These are phyloP conservation scores for Phytophthora brassicae DNA, from an alignment of 352 stramenopile species.

Conservation along the genomic window DNA sequence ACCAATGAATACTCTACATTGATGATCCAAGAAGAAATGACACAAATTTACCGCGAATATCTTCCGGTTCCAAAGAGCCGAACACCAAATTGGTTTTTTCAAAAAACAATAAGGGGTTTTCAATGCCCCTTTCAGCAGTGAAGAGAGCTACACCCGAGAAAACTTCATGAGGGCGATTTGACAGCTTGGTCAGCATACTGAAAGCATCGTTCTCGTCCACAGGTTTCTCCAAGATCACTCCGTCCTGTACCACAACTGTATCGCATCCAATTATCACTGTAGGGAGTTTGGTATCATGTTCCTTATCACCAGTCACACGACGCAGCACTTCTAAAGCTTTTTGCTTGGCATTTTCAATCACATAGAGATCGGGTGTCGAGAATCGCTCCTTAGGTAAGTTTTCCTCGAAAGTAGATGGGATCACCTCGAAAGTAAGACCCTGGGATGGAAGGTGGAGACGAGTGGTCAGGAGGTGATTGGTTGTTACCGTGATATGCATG, in stretches of 20 bases:
- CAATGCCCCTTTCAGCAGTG: slow-evolving; percentile 38
- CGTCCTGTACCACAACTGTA: slow-evolving; percentile 86
- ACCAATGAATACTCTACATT: slow-evolving; percentile 1
- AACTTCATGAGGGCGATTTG: slow-evolving; percentile 74
- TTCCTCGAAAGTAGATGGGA: slow-evolving; percentile 83
- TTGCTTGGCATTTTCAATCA: slow-evolving; percentile 75
- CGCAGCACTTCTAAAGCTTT: slow-evolving; percentile 78
- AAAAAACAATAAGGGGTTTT: slow-evolving; percentile 68
- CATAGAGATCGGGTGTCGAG: slow-evolving; percentile 64
- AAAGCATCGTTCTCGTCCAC: slow-evolving; percentile 80
- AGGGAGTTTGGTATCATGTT: slow-evolving; percentile 4
- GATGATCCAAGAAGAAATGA: not conserved
- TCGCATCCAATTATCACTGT: slow-evolving; percentile 85
- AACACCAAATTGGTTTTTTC: slow-evolving; percentile 70
- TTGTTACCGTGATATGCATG: too few relatives aligned
- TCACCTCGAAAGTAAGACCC: slow-evolving; percentile 75
- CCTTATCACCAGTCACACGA: slow-evolving; percentile 28
- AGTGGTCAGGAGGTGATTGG: not conserved
- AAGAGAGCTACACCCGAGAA: slow-evolving; percentile 89
- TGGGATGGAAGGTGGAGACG: slow-evolving; percentile 15
- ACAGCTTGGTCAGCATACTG: slow-evolving; percentile 76
- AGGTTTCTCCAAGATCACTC: slow-evolving; percentile 90
- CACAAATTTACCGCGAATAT: slow-evolving; percentile 54
- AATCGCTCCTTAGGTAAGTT: slow-evolving; percentile 77
- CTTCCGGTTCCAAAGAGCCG: slow-evolving; percentile 46